Evolutionary conservation across 306 rosid genomes (phyloP).

Genomic region (Acacia acuminata): DNA sequence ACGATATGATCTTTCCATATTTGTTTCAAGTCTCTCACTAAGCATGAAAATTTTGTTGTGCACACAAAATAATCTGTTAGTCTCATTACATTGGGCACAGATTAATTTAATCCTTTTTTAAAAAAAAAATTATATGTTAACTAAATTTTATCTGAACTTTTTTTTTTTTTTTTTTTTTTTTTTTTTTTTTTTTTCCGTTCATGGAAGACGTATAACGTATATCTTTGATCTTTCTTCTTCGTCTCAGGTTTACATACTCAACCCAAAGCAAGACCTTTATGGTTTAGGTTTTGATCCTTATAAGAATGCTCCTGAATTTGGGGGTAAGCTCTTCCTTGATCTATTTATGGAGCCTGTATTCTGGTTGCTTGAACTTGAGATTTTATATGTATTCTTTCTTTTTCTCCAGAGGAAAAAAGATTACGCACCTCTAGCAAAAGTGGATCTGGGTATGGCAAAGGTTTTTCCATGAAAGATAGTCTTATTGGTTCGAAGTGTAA

Average conservation of each 20-base stretch:
- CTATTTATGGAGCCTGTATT: slow-evolving; percentile 7
- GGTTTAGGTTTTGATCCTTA: slow-evolving; percentile 99
- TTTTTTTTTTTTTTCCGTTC: slow-evolving; percentile 1
- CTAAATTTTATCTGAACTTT: slow-evolving; percentile 11
- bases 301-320: slow-evolving; percentile 95
- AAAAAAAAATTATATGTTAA: slow-evolving; percentile 3
- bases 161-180: too few species aligned
- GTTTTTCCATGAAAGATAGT: slow-evolving; percentile 50
- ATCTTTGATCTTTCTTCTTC: slow-evolving; percentile 24
- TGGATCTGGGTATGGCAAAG: slow-evolving; percentile 50
- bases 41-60: neutral
- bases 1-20: neutral
- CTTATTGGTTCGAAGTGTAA: slow-evolving; percentile 87
- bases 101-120: slow-evolving; percentile 1
- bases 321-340: slow-evolving; percentile 57
- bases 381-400: slow-evolving; percentile 11
- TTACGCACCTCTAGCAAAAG: slow-evolving; percentile 54
- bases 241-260: slow-evolving; percentile 66
- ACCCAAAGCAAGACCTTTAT: slow-evolving; percentile 85
- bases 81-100: slow-evolving; percentile 14
- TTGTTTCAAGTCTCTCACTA: neutral
- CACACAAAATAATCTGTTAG: neutral
- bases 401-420: slow-evolving; percentile 63
- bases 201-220: slow-evolving; percentile 11
- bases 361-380: slow-evolving; percentile 23